Conservation (phyloP, 257 asterid species). For the Plantago elongata region DNA sequence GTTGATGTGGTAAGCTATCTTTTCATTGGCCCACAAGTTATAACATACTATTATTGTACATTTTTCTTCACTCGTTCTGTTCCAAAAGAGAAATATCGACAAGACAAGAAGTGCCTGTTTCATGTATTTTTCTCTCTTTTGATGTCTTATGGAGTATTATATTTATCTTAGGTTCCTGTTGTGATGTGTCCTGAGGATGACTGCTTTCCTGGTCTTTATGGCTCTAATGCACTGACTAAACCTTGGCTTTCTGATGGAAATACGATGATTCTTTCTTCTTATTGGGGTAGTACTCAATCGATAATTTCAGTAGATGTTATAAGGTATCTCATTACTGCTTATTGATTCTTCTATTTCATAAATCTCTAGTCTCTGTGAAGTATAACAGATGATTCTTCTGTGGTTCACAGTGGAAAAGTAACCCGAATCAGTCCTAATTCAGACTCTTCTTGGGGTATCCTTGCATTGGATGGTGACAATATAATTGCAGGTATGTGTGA, state of each 20-base stretch:
- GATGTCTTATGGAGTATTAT: constrained; percentile 14
- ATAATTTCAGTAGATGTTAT: constrained; percentile 56
- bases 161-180: constrained; percentile 61
- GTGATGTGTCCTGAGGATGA: constrained; percentile 76
- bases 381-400: constrained; percentile 9
- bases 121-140: constrained; percentile 1
- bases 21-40: constrained; percentile 1
- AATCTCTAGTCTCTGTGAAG: constrained; percentile 6
- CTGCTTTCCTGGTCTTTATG: constrained; percentile 81
- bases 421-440: constrained; percentile 68
- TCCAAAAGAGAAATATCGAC: background rate
- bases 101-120: background rate
- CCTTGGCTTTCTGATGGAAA: constrained; percentile 95
- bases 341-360: background rate
- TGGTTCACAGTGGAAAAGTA: constrained; percentile 61
- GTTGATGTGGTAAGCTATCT: constrained; percentile 60
- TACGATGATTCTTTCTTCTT: constrained; percentile 63
- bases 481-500: constrained; percentile 58
- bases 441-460: constrained; percentile 64
- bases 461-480: constrained; percentile 62
- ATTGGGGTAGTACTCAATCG: constrained; percentile 74
- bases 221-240: constrained; percentile 36
- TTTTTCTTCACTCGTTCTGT: background rate
- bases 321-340: constrained; percentile 43
- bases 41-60: background rate